Conservation (phyloP, 2,329 filamentous ascomycete genomes). For the Raffaelea arxii region DNA sequence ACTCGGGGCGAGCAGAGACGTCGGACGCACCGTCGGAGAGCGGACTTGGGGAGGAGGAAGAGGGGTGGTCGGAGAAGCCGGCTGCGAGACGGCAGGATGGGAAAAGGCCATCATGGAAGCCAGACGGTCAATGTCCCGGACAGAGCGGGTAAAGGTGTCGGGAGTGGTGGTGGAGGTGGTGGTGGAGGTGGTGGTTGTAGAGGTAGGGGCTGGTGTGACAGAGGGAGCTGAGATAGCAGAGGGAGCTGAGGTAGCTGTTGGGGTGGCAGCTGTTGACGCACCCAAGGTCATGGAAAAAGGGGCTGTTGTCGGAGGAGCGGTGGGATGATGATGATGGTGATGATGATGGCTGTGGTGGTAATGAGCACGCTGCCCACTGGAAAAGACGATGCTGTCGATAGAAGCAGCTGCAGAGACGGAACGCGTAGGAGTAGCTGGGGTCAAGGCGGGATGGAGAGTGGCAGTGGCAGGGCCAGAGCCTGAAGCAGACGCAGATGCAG, state of each 20-base stretch:
- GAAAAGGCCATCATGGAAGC: constrained; percentile 70
- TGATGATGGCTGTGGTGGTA: constrained; percentile 27
- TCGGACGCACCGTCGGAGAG: constrained; percentile 45
- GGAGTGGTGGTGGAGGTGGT: no score
- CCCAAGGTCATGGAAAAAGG: background rate
- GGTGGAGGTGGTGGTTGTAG: no score
- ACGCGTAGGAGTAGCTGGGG: background rate
- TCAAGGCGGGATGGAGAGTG: background rate
- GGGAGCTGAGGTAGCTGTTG: constrained; percentile 32
- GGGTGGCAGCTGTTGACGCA: constrained; percentile 3
- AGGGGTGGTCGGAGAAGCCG: constrained; percentile 82
- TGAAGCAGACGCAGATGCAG: background rate
- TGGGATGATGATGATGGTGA: constrained; percentile 34
- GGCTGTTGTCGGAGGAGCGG: background rate
- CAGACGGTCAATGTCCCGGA: constrained; percentile 72
- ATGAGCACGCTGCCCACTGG: no score
- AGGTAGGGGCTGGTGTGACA: constrained; percentile 54
- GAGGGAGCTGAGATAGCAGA: constrained; percentile 53
- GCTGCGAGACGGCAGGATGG: constrained; percentile 67
- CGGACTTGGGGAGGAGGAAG: constrained; percentile 55
- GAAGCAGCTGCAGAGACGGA: background rate
- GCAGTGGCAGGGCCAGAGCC: no score
- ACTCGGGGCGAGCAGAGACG: constrained; percentile 41
- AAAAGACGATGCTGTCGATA: background rate
- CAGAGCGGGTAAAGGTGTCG: constrained; percentile 60